phyloP scores from a whole-genome alignment of 139 green algal genomes.

The Nannochloris sp. region DNA sequence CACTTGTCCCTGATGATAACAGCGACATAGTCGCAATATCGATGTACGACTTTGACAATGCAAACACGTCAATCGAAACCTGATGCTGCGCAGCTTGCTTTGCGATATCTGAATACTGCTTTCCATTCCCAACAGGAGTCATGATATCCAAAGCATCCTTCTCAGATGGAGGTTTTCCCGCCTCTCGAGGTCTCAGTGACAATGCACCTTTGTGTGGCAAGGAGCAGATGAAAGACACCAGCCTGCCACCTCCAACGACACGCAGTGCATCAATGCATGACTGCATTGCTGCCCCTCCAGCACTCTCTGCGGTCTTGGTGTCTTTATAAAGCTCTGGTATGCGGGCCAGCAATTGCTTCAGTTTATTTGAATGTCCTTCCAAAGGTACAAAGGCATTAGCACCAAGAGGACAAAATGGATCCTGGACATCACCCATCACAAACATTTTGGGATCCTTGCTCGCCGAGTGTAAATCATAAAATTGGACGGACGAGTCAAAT shows the following conservation, averaged over 20 bases:
- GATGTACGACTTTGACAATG: slow-evolving; percentile 51
- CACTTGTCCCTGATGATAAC: slow-evolving; percentile 50
- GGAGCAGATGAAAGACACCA: slow-evolving; percentile 63
- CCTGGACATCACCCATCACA: slow-evolving; percentile 61
- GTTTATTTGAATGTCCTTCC: slow-evolving; percentile 1
- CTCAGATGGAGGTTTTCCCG: slow-evolving; percentile 16
- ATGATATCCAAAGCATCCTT: slow-evolving; percentile 35
- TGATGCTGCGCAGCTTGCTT: slow-evolving; percentile 58
- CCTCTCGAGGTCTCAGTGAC: slow-evolving; percentile 43
- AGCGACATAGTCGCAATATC: slow-evolving; percentile 61
- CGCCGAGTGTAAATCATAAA: slow-evolving; percentile 51
- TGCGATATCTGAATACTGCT: slow-evolving; percentile 44
- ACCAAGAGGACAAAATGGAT: slow-evolving; percentile 40
- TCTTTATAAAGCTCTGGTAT: slow-evolving; percentile 58
- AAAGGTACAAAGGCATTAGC: slow-evolving; percentile 11
- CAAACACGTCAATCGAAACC: slow-evolving; percentile 65
- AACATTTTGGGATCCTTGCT: slow-evolving; percentile 56
- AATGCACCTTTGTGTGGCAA: slow-evolving; percentile 52
- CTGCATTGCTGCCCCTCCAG: slow-evolving; percentile 47
- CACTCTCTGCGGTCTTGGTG: slow-evolving; percentile 36
- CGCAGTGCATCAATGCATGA: slow-evolving; percentile 59
- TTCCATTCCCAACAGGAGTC: slow-evolving; percentile 48
- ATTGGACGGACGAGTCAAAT: slow-evolving; percentile 75
- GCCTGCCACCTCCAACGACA: slow-evolving; percentile 53
- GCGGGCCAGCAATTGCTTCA: slow-evolving; percentile 44